Conservation (phyloP, 768 basidiomycete genomes). For the Lentinula sp. region DNA sequence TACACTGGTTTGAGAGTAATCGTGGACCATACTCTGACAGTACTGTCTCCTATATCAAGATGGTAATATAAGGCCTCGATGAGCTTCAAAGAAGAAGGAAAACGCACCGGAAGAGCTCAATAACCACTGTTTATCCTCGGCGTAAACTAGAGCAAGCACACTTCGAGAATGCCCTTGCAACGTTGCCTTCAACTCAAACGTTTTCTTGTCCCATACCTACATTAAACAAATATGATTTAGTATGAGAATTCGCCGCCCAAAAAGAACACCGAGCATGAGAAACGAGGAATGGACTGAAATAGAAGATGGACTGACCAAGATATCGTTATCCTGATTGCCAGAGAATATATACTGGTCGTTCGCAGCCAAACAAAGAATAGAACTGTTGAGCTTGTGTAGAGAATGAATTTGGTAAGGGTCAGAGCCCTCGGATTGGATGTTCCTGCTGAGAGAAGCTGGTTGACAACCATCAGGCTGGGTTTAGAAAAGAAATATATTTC, state of each 20-base stretch:
- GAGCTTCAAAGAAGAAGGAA: background rate
- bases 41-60: slow-evolving; percentile 66
- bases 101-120: slow-evolving; percentile 82
- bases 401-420: slow-evolving; percentile 58
- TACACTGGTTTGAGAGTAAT: slow-evolving; percentile 58
- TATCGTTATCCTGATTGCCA: slow-evolving; percentile 73
- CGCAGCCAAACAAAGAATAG: slow-evolving; percentile 71
- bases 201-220: slow-evolving; percentile 82
- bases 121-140: slow-evolving; percentile 72
- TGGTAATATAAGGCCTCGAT: slow-evolving; percentile 2
- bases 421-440: slow-evolving; percentile 35
- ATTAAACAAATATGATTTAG: background rate
- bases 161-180: slow-evolving; percentile 81
- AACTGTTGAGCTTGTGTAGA: slow-evolving; percentile 61
- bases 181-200: slow-evolving; percentile 61
- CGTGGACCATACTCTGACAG: slow-evolving; percentile 85
- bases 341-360: slow-evolving; percentile 72
- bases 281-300: background rate
- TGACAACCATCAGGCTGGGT: background rate
- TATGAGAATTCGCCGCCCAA: background rate
- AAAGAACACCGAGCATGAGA: background rate
- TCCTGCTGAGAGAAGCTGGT: slow-evolving; percentile 54
- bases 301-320: slow-evolving; percentile 47
- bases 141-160: slow-evolving; percentile 74
- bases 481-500: background rate